A percentile compares a stretch with the other conserved stretches of the same genome.
Conservation (phyloP, 2,329 filamentous ascomycete species). For the Pseudogymnoascus pannorum region DNA sequence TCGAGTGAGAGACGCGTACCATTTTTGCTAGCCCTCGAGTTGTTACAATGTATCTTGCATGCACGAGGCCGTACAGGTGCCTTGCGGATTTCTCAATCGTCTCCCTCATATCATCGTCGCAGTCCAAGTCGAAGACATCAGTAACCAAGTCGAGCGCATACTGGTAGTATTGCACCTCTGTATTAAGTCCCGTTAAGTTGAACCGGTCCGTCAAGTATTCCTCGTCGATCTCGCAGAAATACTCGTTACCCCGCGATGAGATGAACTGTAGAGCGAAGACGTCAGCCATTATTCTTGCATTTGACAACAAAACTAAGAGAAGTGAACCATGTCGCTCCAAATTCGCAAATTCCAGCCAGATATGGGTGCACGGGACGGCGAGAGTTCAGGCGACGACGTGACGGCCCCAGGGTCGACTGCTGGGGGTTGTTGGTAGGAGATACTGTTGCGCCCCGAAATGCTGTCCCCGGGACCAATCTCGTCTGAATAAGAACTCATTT, state of each 20-base stretch:
- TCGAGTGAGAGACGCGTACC: constrained; percentile 49
- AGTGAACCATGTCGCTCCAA: not conserved
- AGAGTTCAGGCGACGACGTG: not conserved
- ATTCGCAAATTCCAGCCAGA: not conserved
- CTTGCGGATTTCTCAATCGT: constrained; percentile 95
- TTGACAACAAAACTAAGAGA: not conserved
- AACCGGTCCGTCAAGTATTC: constrained; percentile 97
- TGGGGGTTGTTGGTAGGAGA: not conserved
- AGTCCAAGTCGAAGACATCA: constrained; percentile 97
- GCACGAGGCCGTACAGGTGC: constrained; percentile 91
- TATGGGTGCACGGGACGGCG: not conserved
- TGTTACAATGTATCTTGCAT: constrained; percentile 94
- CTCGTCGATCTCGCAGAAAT: constrained; percentile 99
- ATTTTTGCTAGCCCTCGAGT: constrained; percentile 92
- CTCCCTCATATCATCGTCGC: constrained; percentile 96
- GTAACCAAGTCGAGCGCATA: constrained; percentile 97
- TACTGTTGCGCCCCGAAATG: not conserved
- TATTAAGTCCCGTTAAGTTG: constrained; percentile 94
- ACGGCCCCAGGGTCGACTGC: not conserved
- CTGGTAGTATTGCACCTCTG: constrained; percentile 97
- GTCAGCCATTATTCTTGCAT: not conserved
- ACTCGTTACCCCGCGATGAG: constrained; percentile 94
- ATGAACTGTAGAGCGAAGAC: constrained; percentile 59
- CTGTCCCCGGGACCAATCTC: not conserved
- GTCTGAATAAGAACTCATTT: not conserved